These are phyloP conservation scores for Metschnikowia hibisci DNA, from an alignment of 805 yeast genomes.

Conservation along the genomic window DNA sequence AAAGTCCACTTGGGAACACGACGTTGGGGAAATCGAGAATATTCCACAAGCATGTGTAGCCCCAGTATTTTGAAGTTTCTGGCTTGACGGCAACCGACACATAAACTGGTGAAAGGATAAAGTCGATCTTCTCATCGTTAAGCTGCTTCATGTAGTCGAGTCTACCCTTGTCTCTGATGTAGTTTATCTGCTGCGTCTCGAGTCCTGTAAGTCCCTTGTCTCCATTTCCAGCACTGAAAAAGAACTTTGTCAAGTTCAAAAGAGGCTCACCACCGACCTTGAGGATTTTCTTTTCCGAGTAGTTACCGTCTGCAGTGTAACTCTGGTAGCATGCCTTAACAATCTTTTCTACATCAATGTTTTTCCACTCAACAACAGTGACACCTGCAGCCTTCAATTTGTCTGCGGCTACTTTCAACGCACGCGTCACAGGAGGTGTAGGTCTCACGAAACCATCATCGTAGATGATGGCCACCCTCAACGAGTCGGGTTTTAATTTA, in stretches of 20 bases:
- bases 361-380: constrained; percentile 17
- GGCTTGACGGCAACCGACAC: constrained; percentile 19
- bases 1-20: constrained; percentile 19
- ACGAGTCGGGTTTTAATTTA: constrained; percentile 10
- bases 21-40: constrained; percentile 20
- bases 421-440: constrained; percentile 18
- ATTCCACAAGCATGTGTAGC: constrained; percentile 20
- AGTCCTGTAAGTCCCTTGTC: constrained; percentile 18
- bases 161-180: constrained; percentile 14
- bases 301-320: constrained; percentile 17
- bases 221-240: constrained; percentile 16
- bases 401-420: constrained; percentile 13
- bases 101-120: constrained; percentile 18
- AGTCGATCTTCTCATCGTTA: constrained; percentile 14
- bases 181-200: constrained; percentile 13
- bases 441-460: constrained; percentile 20
- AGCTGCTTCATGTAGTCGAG: constrained; percentile 11
- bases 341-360: constrained; percentile 12
- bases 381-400: constrained; percentile 15
- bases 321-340: constrained; percentile 16
- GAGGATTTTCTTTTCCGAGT: constrained; percentile 12
- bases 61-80: constrained; percentile 18
- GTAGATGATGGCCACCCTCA: constrained; percentile 15
- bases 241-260: constrained; percentile 10
- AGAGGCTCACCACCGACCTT: constrained; percentile 17